Base-by-base conservation (phyloP, 768 basidiomycete genomes). In the Cystobasidium onofrii region DNA sequence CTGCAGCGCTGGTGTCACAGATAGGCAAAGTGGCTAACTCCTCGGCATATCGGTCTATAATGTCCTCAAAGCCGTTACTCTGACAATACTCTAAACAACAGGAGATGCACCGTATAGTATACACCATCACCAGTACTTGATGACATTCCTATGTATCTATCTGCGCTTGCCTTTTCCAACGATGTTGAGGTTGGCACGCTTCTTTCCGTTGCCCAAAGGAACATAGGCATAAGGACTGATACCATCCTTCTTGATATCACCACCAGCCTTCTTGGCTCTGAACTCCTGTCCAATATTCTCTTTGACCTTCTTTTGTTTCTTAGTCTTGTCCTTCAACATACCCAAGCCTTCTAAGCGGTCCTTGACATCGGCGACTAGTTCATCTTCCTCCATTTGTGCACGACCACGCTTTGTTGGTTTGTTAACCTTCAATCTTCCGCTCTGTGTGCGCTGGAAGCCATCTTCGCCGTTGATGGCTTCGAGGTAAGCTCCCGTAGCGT, bases 241-340 rank as follows among this genome's bases (percentile, higher is more conserved):
- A 18, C 89, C 89, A 50, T 87, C 86, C 80, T 87, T 90, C 82
- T 92, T 94, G 80, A 96, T 84, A 80, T 98, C 96, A 9, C 96
- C 96, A 36, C 90, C 91, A 27, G 94, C 96, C 83, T 88, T 94
- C 88, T 93, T 98, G 34, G 96, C 91, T 81, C 90, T 94, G 85
- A 96, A 98, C 81, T 98, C 93, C 17, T 87, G 87, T 15, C 96
- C 96, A 63, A 85, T 85, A 4, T 77, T 77, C 64, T 80, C 79
- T 82, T 83, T 86, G 81, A 83, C 79, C 78, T 80, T 80, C 77
- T 82, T 81, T 81, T 85, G 84, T 78, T 82, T 86, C 84, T 83
- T 86, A 9, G 77, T 74, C 25, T 76, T 81, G 84, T 50, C 78
- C 75, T 75, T 81, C 83, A 20, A 78, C 76, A 36, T 55, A 43